Conservation (phyloP, 192 early-diverging fungal species). For the Coemansia umbellata region DNA sequence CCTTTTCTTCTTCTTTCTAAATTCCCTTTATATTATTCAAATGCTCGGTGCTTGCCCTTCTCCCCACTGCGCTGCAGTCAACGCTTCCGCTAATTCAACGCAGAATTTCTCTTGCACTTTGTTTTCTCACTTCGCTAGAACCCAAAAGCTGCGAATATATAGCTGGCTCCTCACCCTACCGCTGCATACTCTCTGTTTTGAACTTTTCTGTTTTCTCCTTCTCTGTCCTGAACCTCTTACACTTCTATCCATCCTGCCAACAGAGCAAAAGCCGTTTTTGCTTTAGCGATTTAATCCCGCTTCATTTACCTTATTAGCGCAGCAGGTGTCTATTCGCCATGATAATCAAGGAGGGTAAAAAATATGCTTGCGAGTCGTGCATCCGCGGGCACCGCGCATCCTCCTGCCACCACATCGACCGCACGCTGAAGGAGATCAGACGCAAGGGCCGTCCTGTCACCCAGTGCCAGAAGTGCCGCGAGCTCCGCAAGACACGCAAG, state of each 20-base stretch:
- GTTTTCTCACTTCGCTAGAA: too few relatives aligned
- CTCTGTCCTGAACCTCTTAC: too few relatives aligned
- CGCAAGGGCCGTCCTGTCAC: conserved; percentile 69
- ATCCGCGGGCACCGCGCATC: conserved; percentile 53
- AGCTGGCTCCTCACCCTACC: too few relatives aligned
- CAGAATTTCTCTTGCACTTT: too few relatives aligned
- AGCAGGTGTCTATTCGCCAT: too few relatives aligned
- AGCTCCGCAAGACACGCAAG: conserved; percentile 61
- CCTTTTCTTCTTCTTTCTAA: background rate
- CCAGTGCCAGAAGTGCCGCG: conserved; percentile 70
- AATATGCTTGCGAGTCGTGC: conserved; percentile 47
- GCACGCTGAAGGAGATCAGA: conserved; percentile 58
- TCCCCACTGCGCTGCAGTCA: conserved; percentile 3
- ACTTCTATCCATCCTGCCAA: too few relatives aligned
- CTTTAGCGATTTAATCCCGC: too few relatives aligned
- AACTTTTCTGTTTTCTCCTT: too few relatives aligned
- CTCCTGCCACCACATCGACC: conserved; percentile 45
- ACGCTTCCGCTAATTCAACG: conserved; percentile 1
- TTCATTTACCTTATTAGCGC: too few relatives aligned
- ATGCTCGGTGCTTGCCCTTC: background rate
- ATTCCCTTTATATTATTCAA: conserved; percentile 2
- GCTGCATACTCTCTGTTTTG: too few relatives aligned
- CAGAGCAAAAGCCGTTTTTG: too few relatives aligned
- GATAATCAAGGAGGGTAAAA: conserved; percentile 36
- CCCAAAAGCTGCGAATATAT: too few relatives aligned